These are phyloP conservation scores for Sporisorium graminicola DNA, from an alignment of 1,284 basidiomycete species.

Conservation along the genomic window DNA sequence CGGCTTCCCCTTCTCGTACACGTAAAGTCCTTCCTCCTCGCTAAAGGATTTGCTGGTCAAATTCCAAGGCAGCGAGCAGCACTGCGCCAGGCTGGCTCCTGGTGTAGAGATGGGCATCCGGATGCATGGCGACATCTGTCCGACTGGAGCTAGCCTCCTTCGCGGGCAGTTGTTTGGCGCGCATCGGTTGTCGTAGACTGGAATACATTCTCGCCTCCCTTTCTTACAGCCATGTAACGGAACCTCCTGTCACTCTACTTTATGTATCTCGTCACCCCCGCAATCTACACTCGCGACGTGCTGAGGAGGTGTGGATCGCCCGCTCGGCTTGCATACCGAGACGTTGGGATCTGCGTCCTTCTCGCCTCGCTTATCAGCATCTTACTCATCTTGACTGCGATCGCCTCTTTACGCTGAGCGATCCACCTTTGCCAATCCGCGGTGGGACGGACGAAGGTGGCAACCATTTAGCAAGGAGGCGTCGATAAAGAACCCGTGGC, in stretches of 20 bases:
- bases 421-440: not conserved
- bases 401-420: no score
- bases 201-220: not conserved
- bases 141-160: not conserved
- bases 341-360: constrained; percentile 4
- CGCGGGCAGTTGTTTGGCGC: not conserved
- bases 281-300: not conserved
- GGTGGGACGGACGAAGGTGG: not conserved
- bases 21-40: not conserved
- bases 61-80: not conserved
- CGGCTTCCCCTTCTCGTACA: constrained; percentile 41
- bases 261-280: no score
- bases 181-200: not conserved
- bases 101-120: not conserved
- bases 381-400: not conserved
- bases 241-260: not conserved
- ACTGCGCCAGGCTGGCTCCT: not conserved
- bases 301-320: not conserved
- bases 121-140: not conserved
- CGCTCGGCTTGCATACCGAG: not conserved
- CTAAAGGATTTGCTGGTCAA: constrained; percentile 14
- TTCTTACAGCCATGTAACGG: not conserved
- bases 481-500: no score
- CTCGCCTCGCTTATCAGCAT: not conserved
- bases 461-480: no score